phyloP scores from a whole-genome alignment of 805 yeast species.

The Naumovozyma dairenensis region DNA sequence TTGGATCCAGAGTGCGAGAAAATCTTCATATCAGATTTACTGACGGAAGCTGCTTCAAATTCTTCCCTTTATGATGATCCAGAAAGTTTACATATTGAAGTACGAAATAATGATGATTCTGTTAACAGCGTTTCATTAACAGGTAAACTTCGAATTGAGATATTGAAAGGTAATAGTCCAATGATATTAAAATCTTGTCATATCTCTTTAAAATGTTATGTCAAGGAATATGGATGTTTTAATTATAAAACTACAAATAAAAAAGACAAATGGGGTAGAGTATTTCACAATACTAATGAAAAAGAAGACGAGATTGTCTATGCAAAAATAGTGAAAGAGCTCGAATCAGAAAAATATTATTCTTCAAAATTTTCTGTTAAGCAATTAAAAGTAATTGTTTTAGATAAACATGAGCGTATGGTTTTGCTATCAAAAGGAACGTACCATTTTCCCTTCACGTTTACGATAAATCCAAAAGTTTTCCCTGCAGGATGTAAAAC shows the following conservation, averaged over 20 bases:
- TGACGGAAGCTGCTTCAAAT: too few relatives aligned
- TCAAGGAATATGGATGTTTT: constrained; percentile 12
- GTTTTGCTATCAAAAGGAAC: constrained; percentile 5
- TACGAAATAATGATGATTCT: too few relatives aligned
- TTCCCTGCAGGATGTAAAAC: constrained; percentile 3
- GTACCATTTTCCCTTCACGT: constrained; percentile 12
- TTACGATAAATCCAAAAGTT: constrained; percentile 4
- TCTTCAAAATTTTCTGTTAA: too few relatives aligned
- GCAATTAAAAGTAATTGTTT: too few relatives aligned
- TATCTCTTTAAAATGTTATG: constrained; percentile 13
- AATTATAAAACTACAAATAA: too few relatives aligned
- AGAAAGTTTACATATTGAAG: too few relatives aligned
- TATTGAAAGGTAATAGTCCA: constrained; percentile 3
- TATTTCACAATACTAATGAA: too few relatives aligned
- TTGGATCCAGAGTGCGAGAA: constrained; percentile 8
- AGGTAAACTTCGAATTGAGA: constrained; percentile 5
- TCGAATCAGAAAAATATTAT: too few relatives aligned
- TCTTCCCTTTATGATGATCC: constrained; percentile 1
- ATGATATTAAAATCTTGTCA: constrained; percentile 7
- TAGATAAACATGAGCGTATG: too few relatives aligned
- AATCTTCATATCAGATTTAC: constrained; percentile 11
- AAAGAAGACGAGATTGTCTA: too few relatives aligned
- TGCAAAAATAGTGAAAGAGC: too few relatives aligned
- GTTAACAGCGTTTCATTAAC: constrained; percentile 2
- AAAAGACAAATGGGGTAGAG: too few relatives aligned